Evolutionary conservation across 192 early-diverging fungal genomes (phyloP).

Genomic region (Coemansia sp.): DNA sequence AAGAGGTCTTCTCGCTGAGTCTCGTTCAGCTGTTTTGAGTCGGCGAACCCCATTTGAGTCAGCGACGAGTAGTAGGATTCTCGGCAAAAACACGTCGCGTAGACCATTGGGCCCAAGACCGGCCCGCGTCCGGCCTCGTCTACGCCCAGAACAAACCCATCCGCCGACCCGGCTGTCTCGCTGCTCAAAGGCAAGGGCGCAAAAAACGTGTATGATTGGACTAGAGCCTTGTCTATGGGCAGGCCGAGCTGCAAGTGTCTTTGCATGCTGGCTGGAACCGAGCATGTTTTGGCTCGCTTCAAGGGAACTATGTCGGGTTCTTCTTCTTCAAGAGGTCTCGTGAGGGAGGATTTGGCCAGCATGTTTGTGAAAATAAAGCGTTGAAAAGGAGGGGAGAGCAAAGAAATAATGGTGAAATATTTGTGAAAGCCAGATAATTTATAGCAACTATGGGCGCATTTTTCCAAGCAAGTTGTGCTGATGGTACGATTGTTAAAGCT

Average conservation of each 20-base stretch:
- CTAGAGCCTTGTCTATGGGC: conserved; percentile 22
- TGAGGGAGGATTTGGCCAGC: background rate
- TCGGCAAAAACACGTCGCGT: conserved; percentile 81
- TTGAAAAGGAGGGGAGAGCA: background rate
- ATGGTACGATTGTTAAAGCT: too few species aligned
- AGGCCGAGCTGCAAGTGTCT: conserved; percentile 17
- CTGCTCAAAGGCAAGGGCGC: conserved; percentile 11
- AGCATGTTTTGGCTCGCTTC: conserved; percentile 14
- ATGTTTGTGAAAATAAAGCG: background rate
- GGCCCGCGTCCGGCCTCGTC: conserved; percentile 98
- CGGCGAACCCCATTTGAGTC: conserved; percentile 78
- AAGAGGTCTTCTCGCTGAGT: conserved; percentile 71
- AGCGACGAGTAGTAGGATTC: conserved; percentile 62
- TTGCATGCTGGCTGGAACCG: background rate
- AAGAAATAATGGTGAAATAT: background rate
- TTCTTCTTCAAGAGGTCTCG: conserved; percentile 8
- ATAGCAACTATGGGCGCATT: too few species aligned
- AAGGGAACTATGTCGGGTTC: background rate
- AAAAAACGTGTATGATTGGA: conserved; percentile 45
- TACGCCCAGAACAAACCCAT: conserved; percentile 74
- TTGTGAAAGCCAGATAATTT: background rate
- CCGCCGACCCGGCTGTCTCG: background rate
- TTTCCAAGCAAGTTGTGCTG: too few species aligned
- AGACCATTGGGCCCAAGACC: conserved; percentile 97
- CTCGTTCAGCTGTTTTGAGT: conserved; percentile 93